Base-by-base conservation (phyloP, 176 grass and related monocot species). In the Stipa capillata region DNA sequence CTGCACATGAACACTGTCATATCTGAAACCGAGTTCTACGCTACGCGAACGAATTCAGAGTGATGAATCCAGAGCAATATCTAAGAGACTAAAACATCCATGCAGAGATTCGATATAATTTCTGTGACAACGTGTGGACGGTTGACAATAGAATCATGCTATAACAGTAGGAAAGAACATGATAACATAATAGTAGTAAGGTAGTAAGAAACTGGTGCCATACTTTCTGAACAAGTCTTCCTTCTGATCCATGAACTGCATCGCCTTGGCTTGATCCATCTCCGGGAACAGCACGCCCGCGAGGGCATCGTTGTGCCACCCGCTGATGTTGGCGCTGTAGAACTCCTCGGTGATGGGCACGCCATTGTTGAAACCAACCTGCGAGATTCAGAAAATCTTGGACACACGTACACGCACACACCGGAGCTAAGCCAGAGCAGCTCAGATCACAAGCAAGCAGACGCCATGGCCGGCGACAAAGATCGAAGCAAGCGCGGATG, bases 261-360 rank as follows among this genome's bases (percentile, higher is more conserved):
- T 90, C 14, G 70, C 81, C 79, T 80, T 75, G 5, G 63, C 74
- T 17, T 92, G 84, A 39, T 94, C 87, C 79, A 93, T 83, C 20
- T 88, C 79, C 3, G 91, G 94, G 68, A 97, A 90, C 69, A 97
- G 73, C 10, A 52, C 13, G 14, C 80, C 79, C 0, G 67, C 89
- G 53, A 94, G 88, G 12, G 91, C 72, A 12, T 85, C 87, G 71
- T 97, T 92, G 79, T 94, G 89, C 5, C 87, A 83, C 2, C 94
- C 94, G 23, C 91, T 93, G 63, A 97, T 92, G 24, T 64, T 83
- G 27, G 76, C 65, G 15, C 84, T 86, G 75, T 81, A 97, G 79
- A 91, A 97, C 55, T 88, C 89, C 83, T 97, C 91, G 24, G 91
- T 86, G 69, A 86, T 94, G 82, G 89, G 91, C 25, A 84, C 82